Evolutionary conservation across 225 moss, liverwort and hornwort genomes (phyloP), one percentile per base, ranked within the genome.

Genomic region (Pseudoscleropodium purum): DNA sequence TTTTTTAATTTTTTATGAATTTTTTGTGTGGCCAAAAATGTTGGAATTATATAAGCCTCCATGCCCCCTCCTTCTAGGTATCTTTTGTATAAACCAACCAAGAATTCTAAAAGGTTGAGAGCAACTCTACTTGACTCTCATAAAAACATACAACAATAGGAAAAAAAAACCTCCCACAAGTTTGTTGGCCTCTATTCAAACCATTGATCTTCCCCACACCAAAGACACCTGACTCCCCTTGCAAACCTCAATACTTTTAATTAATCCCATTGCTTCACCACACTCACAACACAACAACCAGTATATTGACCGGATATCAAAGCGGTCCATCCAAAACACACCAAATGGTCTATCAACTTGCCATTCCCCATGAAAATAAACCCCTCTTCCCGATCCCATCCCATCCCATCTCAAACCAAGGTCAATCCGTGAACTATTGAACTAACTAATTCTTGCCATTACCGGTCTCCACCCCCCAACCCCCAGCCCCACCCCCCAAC

Each of bases 381-480:
- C 57, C 29, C 18, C 11, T 24, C 25, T 0, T 37, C 37, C 7
- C 5, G 0, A 36, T 74, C 11, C 74, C 30, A 30, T 18, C 6
- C 23, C 65, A 15, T 15, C 21, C 41, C 14, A n/a, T n/a, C n/a
- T n/a, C 76, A 11, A 41, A 8, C 41, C 61, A 29, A 62, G 10
- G 15, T 31, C 81, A 43, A 62, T 25, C 56, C 2, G 30, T 45
- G 0, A 19, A 62, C 33, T 15, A 21, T 43, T 61, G 13, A 61
- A 43, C 30, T 17, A 52, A 27, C 10, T 19, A 30, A 13, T 30
- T 30, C 33, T 56, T 37, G 0, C 31, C 33, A 8, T 76, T 33
- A 2, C 34, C 5, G 1, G 5, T 75, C 20, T 20, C 33, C 2
- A 1, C 26, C 27, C n/a, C n/a, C n/a, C n/a, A n/a, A n/a, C n/a